These are phyloP conservation scores for Candida pseudoglaebosa DNA, from an alignment of 805 yeast genomes.

Conservation along the genomic window DNA sequence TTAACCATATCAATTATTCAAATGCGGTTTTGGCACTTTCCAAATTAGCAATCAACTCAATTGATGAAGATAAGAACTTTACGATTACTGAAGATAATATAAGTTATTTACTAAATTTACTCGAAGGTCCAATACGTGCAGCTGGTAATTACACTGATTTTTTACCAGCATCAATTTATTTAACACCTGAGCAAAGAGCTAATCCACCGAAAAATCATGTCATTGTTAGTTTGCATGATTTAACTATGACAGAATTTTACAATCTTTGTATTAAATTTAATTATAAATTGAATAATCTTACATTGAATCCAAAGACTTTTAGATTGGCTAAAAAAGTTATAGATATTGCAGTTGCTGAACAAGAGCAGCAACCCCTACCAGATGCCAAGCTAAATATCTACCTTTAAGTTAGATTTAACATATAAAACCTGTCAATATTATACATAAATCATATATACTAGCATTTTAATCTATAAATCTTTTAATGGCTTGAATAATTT, in stretches of 20 bases:
- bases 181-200: slow-evolving; percentile 17
- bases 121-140: slow-evolving; percentile 55
- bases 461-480: neutral
- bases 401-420: neutral
- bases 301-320: slow-evolving; percentile 58
- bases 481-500: neutral
- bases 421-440: neutral
- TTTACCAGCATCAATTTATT: slow-evolving; percentile 46
- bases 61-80: slow-evolving; percentile 59
- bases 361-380: slow-evolving; percentile 9
- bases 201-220: slow-evolving; percentile 28
- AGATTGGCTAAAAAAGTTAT: slow-evolving; percentile 70
- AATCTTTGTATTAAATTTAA: slow-evolving; percentile 64
- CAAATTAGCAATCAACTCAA: slow-evolving; percentile 54
- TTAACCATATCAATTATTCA: slow-evolving; percentile 56
- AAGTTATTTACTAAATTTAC: slow-evolving; percentile 53
- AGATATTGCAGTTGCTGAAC: slow-evolving; percentile 56
- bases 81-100: slow-evolving; percentile 49
- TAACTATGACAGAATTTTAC: slow-evolving; percentile 60
- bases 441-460: neutral
- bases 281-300: slow-evolving; percentile 58
- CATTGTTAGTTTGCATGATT: slow-evolving; percentile 56
- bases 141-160: slow-evolving; percentile 33
- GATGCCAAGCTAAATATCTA: neutral
- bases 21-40: slow-evolving; percentile 61